Percentiles rank a stretch among this genome's conserved stretches.
Evolutionary conservation across 2,329 filamentous ascomycete genomes (phyloP).

Genomic region (Neopestalotiopsis rosae): DNA sequence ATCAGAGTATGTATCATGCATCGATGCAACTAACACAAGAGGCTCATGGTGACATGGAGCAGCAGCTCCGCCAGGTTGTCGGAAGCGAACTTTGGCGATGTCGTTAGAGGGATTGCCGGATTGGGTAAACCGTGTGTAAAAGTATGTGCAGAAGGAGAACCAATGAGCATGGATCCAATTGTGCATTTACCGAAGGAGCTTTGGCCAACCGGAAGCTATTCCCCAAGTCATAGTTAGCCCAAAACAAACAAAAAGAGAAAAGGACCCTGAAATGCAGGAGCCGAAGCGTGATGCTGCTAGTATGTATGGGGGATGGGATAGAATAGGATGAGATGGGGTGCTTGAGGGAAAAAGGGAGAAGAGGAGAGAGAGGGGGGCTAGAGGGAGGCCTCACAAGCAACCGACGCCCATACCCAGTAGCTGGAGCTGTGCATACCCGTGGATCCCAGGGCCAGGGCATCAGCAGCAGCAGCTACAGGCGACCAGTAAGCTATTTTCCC

Average conservation of each 20-base stretch:
- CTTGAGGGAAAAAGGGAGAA: not conserved
- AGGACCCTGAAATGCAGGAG: conserved; percentile 3
- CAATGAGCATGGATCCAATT: conserved; percentile 2
- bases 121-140: conserved; percentile 9
- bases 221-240: not conserved
- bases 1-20: too few relatives aligned
- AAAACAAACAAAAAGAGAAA: not conserved
- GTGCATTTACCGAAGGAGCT: not conserved
- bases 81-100: not conserved
- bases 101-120: not conserved
- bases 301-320: not conserved
- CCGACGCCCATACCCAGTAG: not conserved
- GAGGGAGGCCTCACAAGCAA: conserved; percentile 14
- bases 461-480: too few relatives aligned
- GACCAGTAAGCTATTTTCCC: too few relatives aligned
- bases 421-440: not conserved
- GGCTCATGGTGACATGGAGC: not conserved
- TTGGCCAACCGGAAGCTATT: not conserved
- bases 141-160: not conserved
- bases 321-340: not conserved
- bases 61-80: not conserved
- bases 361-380: not conserved
- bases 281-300: not conserved
- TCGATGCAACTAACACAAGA: too few relatives aligned
- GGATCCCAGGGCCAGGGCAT: not conserved